Base-by-base conservation (phyloP, 441 rosid genomes). In the Populus tomentosa region DNA sequence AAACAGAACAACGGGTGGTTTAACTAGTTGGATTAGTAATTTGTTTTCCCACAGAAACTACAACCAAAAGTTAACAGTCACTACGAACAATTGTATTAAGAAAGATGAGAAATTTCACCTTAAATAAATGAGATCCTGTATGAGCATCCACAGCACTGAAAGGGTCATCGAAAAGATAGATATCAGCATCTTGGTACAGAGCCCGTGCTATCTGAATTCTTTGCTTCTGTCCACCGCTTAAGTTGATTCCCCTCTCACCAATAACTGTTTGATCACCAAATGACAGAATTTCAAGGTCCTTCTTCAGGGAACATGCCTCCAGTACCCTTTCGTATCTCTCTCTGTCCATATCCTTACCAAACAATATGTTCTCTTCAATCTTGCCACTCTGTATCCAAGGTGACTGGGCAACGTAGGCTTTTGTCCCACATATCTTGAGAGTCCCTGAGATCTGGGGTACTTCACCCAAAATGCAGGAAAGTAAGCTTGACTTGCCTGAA, bases 181-280 rank as follows among this genome's bases (percentile, higher is more conserved):
- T 86, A 82, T 91, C 95, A 2, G 95, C 92, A 75, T 91, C 87
- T 81, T 92, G 97, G 86, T 92, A 91, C 6, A 94, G 82, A 67
- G 97, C 97, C 6, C 98, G 96, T 0, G 97, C 97, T 78, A 92
- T 89, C 73, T 92, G 97, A 81, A 94, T 80, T 74, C 98, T 81
- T 74, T 94, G 98, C 84, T 94, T 94, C 87, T 94, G 98, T 59
- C 98, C 97, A 6, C 98, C 98, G 18, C 98, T 94, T 82, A 94
- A 79, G 86, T 94, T 94, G 81, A 92, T 90, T 72, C 97, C 98
- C 79, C 95, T 87, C 84, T 94, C 98, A 0, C 98, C 94, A 33
- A 94, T 90, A 24, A 88, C 76, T 0, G 97, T 92, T 86, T 94
- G 98, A 80, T 94, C 98, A 63, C 90, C 94, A 76, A 87, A 88